Conservation (phyloP, 371 early-diverging fungal species). For the Umbelopsis sp. region DNA sequence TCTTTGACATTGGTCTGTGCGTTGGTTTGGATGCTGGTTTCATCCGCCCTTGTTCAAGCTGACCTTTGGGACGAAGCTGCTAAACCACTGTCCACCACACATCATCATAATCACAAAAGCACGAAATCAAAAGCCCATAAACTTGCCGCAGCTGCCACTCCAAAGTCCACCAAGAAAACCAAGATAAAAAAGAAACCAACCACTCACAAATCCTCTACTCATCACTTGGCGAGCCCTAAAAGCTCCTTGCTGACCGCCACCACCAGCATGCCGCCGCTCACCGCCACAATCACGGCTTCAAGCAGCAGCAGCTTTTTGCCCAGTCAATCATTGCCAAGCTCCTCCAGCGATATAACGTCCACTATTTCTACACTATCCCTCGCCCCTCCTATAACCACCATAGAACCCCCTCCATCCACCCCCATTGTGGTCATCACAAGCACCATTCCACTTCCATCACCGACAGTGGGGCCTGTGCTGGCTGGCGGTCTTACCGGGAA, state of each 20-base stretch:
- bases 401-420: not conserved
- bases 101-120: not conserved
- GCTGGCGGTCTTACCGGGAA: not conserved
- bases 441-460: slow-evolving; percentile 5
- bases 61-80: not conserved
- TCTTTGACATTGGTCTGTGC: slow-evolving; percentile 4
- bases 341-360: not conserved
- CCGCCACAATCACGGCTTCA: not conserved
- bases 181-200: not conserved
- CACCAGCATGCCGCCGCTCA: not conserved
- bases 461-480: not conserved
- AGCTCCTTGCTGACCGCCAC: not conserved
- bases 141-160: not conserved
- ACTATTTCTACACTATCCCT: not conserved
- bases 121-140: not conserved
- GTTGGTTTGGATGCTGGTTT: not conserved
- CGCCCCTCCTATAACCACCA: not conserved
- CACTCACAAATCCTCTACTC: not conserved
- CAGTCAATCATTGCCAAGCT: not conserved
- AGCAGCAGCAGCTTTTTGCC: not conserved
- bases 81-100: not conserved
- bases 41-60: not conserved
- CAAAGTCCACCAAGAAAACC: not conserved
- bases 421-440: slow-evolving; percentile 4
- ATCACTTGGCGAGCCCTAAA: not conserved